phyloP scores from a whole-genome alignment of 2,329 filamentous ascomycete species.

The Ascomycota sp. region DNA sequence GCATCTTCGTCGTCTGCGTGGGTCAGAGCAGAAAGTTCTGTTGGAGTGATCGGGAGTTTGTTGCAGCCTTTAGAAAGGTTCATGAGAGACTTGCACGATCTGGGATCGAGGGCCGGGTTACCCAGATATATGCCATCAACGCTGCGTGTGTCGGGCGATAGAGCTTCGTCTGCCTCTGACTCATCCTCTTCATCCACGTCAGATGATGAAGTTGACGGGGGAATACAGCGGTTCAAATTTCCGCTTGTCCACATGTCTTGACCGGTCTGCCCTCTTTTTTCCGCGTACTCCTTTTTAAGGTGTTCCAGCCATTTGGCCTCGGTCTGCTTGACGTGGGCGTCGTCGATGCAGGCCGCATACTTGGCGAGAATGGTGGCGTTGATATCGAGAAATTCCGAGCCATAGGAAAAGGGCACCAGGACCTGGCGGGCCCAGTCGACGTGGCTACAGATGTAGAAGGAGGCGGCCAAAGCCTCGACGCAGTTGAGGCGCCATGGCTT shows the following conservation, averaged over 20 bases:
- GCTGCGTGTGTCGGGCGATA: constrained; percentile 19
- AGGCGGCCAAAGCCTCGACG: constrained; percentile 81
- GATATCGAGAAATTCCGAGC: constrained; percentile 73
- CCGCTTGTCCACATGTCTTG: constrained; percentile 80
- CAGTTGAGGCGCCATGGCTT: constrained; percentile 91
- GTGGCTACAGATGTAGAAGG: constrained; percentile 84
- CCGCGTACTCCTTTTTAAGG: constrained; percentile 73
- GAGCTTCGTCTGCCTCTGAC: constrained; percentile 22
- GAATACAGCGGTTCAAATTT: constrained; percentile 54
- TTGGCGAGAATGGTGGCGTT: constrained; percentile 63
- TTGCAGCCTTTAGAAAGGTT: background rate
- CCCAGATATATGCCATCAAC: constrained; percentile 41
- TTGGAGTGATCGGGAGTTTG: constrained; percentile 13
- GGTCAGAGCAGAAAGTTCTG: constrained; percentile 56
- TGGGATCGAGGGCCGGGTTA: constrained; percentile 20
- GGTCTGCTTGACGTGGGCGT: constrained; percentile 62
- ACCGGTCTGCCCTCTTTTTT: constrained; percentile 49
- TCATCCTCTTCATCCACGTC: constrained; percentile 29
- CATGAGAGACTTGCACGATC: constrained; percentile 1
- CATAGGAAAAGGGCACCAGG: constrained; percentile 72
- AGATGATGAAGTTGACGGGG: constrained; percentile 33
- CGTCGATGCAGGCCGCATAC: constrained; percentile 68
- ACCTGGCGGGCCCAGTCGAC: constrained; percentile 76
- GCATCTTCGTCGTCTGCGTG: constrained; percentile 41
- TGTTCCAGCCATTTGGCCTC: constrained; percentile 78